Base-by-base conservation (phyloP, 805 yeast species). In the Kuraishia ogatae region DNA sequence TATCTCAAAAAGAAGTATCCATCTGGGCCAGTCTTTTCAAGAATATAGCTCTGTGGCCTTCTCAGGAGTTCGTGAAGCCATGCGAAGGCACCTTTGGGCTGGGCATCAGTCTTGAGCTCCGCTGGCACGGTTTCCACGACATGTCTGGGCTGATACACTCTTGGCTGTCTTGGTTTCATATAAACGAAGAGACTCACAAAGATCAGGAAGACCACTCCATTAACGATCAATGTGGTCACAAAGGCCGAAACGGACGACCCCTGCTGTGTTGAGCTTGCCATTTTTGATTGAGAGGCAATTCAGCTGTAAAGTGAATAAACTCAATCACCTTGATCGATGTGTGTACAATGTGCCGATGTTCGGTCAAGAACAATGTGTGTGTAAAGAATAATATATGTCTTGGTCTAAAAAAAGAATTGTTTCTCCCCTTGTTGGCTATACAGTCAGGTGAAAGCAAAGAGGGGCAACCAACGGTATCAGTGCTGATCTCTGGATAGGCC, bases 1-100 rank as follows among this genome's bases (percentile, higher is more conserved):
- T 79, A 87, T 59, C 96, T 76, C 53, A 86, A 68, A 65, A 83
- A 87, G 65, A 88, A 83, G 66, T 85, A 88, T 1, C 94, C 94
- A 69, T 88, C 96, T 35, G 83, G 67, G 54, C 92, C 88, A 46
- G 85, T 73, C 59, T 85, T 84, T 69, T 87, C 92, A 61, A 88
- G 74, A 48, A 84, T 61, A 67, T 76, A 87, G 0, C 82, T 66
- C 57, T 83, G 85, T 1, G 90, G 85, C 64, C 79, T 79, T 2
- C 71, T 58, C 57, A 83, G 61, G 22, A 87, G 56, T 55, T 68
- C 73, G 1, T 75, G 63, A 6, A 84, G 60, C 94, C 94, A 88
- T 4, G 70, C 65, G 57, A 79, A 76, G 0, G 73, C 66, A 15
- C 83, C 82, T 2, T 62, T 57, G 3, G 81, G 78, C 48, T 74